A percentile compares a stretch with the other conserved stretches of the same genome.
phyloP scores from a whole-genome alignment of 2,329 filamentous ascomycete genomes.

The Ascochyta rabiei region DNA sequence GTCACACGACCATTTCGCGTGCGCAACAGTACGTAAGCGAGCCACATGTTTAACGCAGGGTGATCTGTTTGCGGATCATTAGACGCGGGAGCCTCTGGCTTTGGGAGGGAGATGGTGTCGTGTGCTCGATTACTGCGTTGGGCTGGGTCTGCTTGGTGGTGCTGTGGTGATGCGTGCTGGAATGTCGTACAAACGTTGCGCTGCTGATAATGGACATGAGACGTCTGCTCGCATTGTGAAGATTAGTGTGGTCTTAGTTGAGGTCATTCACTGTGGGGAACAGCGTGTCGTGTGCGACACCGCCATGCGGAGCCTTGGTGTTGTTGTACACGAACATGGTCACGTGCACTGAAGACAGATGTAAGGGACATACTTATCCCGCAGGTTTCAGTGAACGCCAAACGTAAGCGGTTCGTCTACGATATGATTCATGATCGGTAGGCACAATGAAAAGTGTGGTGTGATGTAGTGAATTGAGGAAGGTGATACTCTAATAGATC shows the following conservation, averaged over 20 bases:
- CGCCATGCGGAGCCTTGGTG: not conserved
- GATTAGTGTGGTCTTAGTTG: no score
- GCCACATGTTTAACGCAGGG: conserved; percentile 2
- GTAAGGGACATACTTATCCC: not conserved
- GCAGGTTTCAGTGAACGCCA: not conserved
- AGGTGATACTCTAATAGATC: conserved; percentile 9
- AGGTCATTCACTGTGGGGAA: not conserved
- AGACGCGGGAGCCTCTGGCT: not conserved
- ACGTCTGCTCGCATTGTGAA: no score
- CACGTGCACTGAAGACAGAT: not conserved
- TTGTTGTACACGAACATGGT: not conserved
- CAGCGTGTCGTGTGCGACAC: not conserved
- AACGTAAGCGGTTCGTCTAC: not conserved
- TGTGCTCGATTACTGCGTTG: conserved; percentile 11
- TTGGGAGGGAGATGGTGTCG: not conserved
- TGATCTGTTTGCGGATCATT: not conserved
- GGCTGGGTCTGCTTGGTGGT: not conserved
- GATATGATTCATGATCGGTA: not conserved
- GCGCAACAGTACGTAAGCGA: conserved; percentile 6
- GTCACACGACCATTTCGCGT: conserved; percentile 14
- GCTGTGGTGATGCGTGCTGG: not conserved
- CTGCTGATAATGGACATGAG: not conserved
- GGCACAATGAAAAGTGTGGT: no score
- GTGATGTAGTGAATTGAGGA: not conserved
- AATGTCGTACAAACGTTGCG: not conserved